Evolutionary conservation across 495 filamentous ascomycete species (phyloP), one percentile per base, ranked within the genome.

Genomic region (Usnea hakonensis): DNA sequence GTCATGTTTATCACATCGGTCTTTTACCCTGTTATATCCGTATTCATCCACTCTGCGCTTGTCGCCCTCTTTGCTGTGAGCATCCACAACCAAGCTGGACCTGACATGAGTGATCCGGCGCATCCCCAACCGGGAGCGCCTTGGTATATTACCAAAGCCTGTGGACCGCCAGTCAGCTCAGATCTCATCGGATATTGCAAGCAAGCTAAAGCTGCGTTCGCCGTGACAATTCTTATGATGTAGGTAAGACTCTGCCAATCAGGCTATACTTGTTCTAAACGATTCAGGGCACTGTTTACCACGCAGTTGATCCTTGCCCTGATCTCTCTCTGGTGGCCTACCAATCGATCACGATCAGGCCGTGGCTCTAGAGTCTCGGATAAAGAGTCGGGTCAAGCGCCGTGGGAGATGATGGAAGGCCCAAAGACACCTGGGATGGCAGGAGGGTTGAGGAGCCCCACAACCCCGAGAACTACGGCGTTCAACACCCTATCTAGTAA

Each of bases 61-160:
- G 72, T 83, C 13, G 81, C 77, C 0, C 74, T 97, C 32, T 95
- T 84, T 70, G 76, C 83, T 46, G 77, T 85, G 33, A 86, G 85
- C 68, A 77, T 88, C 64, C 81, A 84, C 60, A 86, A 81, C 55
- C 91, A 97, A 70, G 85, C 88, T 37, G 88, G 88, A 14, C 83
- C 87, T 38, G 91, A 97, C 70, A 87, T 82, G 71, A 87, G 84
- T 44, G 91, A 97, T 71, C 81, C 87, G 10, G 67, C 78, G 5
- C 84, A 88, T 63, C 85, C 82, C 9, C 86, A 89, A 64, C 76
- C 78, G 9, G 82, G 85, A 2, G 76, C 90, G 5, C 83, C 85
- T 16, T 97, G 91, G 91, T 96, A 95, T 68, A 84, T 97, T 67
- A 83, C 84, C 41, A 88, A 90, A 70, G 81, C 78, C 64, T 97